Evolutionary conservation across 1,284 basidiomycete species (phyloP).

Genomic region (Microbotryum saponariae): DNA sequence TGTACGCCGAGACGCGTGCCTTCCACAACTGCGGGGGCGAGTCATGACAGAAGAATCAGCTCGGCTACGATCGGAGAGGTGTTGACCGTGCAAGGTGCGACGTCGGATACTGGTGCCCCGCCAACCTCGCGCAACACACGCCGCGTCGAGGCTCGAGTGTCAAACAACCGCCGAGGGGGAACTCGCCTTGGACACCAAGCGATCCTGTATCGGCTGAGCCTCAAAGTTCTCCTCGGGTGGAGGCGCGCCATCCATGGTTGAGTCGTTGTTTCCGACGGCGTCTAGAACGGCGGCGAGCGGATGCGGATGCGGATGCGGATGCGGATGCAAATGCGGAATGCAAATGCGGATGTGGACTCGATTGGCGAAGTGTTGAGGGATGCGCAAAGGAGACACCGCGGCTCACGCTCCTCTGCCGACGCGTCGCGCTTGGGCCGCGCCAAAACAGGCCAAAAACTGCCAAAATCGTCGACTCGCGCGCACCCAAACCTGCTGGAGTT

Average conservation of each 20-base stretch:
- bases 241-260: conserved; percentile 47
- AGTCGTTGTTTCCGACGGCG: neutral
- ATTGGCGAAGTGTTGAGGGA: neutral
- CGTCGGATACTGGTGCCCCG: neutral
- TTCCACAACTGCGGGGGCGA: conserved; percentile 70
- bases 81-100: neutral
- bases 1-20: conserved; percentile 87
- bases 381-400: no score
- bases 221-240: conserved; percentile 92
- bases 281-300: neutral
- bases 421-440: no score
- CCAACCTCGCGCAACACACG: neutral
- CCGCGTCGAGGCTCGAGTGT: neutral
- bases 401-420: no score
- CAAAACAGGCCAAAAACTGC: no score
- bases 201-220: conserved; percentile 66
- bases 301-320: neutral
- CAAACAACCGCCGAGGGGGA: neutral
- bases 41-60: neutral
- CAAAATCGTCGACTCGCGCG: no score
- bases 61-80: neutral
- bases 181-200: conserved; percentile 70
- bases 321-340: no score
- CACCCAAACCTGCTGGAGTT: no score
- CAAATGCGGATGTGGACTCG: neutral